Evolutionary conservation across 257 asterid species (phyloP).

Genomic region (Buddleja alternifolia): DNA sequence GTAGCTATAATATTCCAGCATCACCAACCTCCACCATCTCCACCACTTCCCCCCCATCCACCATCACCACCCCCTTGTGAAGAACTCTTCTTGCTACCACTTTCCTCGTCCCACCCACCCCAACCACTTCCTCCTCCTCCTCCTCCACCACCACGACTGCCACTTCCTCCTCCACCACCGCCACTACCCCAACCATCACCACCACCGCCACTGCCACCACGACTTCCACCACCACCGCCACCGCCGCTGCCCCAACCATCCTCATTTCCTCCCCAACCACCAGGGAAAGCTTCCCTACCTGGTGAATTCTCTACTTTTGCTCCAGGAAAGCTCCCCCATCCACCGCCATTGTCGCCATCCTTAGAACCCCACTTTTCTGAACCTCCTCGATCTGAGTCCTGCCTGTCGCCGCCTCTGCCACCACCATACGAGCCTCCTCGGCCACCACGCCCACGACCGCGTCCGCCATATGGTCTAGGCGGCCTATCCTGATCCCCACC

Average conservation of each 20-base stretch:
- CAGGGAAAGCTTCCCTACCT: slow-evolving; percentile 50
- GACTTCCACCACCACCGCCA: slow-evolving; percentile 28
- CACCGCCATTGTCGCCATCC: slow-evolving; percentile 46
- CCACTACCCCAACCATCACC: slow-evolving; percentile 21
- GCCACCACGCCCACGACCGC: slow-evolving; percentile 41
- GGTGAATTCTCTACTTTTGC: slow-evolving; percentile 63
- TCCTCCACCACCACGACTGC: slow-evolving; percentile 34
- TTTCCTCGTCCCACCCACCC: slow-evolving; percentile 34
- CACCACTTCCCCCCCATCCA: slow-evolving; percentile 12
- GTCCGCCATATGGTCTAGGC: slow-evolving; percentile 62
- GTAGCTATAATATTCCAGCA: slow-evolving; percentile 1
- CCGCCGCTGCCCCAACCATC: slow-evolving; percentile 29
- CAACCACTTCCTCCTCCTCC: slow-evolving; percentile 48
- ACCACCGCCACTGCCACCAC: slow-evolving; percentile 25
- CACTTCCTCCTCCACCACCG: slow-evolving; percentile 23
- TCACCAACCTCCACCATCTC: slow-evolving; percentile 33
- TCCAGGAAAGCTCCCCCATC: slow-evolving; percentile 62
- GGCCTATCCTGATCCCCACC: slow-evolving; percentile 64
- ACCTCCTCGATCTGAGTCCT: slow-evolving; percentile 46
- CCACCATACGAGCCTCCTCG: slow-evolving; percentile 58
- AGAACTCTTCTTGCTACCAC: slow-evolving; percentile 44
- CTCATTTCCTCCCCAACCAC: slow-evolving; percentile 49
- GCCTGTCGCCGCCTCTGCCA: slow-evolving; percentile 47
- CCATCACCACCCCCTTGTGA: slow-evolving; percentile 44
- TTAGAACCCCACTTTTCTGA: slow-evolving; percentile 68